Evolutionary conservation across 345 rosid species (phyloP).

Genomic region (Isatis tinctoria): DNA sequence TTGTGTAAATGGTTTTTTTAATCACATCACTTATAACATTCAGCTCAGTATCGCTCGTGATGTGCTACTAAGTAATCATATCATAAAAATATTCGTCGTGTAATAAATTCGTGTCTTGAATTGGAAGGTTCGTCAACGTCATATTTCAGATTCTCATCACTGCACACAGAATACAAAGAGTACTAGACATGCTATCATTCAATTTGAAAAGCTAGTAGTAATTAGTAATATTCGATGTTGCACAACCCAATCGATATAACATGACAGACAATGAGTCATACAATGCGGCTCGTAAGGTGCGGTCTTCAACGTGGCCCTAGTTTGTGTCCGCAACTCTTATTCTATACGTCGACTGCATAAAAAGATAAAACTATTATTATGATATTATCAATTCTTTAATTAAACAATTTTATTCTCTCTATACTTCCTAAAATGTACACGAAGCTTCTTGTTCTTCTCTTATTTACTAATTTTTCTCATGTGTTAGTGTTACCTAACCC

Average conservation of each 20-base stretch:
- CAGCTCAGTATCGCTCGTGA: neutral
- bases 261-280: conserved; percentile 25
- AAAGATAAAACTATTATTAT: neutral
- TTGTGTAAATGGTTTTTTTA: too few relatives aligned
- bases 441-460: conserved; percentile 7
- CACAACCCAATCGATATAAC: neutral
- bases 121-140: conserved; percentile 13
- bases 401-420: neutral
- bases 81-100: neutral
- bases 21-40: too few relatives aligned
- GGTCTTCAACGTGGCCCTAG: conserved; percentile 25
- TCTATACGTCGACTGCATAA: neutral
- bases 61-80: neutral
- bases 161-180: neutral
- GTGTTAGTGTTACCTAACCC: conserved; percentile 1
- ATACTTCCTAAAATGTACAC: neutral
- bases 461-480: neutral
- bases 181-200: neutral
- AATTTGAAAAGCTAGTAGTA: neutral
- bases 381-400: neutral
- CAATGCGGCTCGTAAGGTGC: conserved; percentile 31
- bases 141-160: neutral
- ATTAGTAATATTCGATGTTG: neutral
- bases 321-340: neutral
- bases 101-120: neutral